Evolutionary conservation across 495 filamentous ascomycete genomes (phyloP).

Genomic region (Jackrogersella minutella): DNA sequence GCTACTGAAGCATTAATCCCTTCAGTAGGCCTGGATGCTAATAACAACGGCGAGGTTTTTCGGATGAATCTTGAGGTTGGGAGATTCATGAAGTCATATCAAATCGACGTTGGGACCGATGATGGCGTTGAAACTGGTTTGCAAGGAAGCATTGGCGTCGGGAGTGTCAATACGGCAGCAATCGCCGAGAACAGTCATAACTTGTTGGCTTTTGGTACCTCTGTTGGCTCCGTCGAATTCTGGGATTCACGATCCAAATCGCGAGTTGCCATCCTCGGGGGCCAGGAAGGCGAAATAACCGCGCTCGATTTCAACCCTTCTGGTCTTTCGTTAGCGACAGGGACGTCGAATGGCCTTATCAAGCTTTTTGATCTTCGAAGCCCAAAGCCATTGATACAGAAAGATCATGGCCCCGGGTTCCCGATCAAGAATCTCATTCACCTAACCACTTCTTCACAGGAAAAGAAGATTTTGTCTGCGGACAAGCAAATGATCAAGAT

Average conservation of each 20-base stretch:
- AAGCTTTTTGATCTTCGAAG: conserved; percentile 93
- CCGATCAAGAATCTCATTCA: conserved; percentile 87
- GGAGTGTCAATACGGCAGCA: conserved; percentile 86
- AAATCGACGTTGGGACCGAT: conserved; percentile 85
- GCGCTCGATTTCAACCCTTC: conserved; percentile 85
- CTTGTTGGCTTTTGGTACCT: conserved; percentile 93
- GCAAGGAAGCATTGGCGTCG: conserved; percentile 82
- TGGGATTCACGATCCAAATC: conserved; percentile 89
- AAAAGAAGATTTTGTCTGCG: conserved; percentile 87
- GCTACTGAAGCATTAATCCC: conserved; percentile 88
- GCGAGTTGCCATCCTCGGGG: conserved; percentile 77
- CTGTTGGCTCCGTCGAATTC: conserved; percentile 92
- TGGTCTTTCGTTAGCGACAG: conserved; percentile 87
- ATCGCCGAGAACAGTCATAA: conserved; percentile 92
- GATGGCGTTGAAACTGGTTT: conserved; percentile 73
- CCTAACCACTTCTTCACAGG: conserved; percentile 77
- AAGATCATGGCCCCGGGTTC: conserved; percentile 96
- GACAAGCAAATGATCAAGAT: conserved; percentile 98
- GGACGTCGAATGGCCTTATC: conserved; percentile 86
- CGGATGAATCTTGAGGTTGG: conserved; percentile 89
- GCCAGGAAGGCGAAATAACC: conserved; percentile 77
- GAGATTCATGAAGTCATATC: conserved; percentile 82
- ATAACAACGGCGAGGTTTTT: conserved; percentile 88
- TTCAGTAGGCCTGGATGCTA: conserved; percentile 82
- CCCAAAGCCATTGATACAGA: conserved; percentile 81